These are phyloP conservation scores for Golovinomyces cichoracearum DNA, from an alignment of 2,329 filamentous ascomycete genomes.

Conservation along the genomic window DNA sequence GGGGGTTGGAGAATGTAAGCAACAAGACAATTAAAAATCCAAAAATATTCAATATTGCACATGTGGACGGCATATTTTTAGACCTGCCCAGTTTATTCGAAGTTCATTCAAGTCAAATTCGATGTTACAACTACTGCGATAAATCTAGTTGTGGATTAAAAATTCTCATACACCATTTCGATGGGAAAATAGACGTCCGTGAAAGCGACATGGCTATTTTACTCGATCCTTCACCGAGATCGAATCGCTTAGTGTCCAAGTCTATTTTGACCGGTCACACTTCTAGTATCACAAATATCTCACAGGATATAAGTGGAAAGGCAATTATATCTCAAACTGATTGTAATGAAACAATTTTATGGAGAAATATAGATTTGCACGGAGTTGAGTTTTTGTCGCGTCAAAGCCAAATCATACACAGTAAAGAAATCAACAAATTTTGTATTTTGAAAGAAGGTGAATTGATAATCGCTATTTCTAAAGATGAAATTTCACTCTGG, in stretches of 20 bases:
- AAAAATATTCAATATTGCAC: conserved; percentile 64
- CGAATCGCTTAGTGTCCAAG: conserved; percentile 32
- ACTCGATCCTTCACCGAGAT: conserved; percentile 43
- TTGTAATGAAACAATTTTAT: conserved; percentile 56
- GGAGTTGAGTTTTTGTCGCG: conserved; percentile 30
- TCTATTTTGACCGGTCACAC: conserved; percentile 67
- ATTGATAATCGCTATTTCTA: conserved; percentile 57
- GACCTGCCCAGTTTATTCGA: conserved; percentile 12
- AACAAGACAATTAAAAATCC: conserved; percentile 37
- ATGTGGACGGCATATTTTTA: conserved; percentile 35
- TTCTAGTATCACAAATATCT: conserved; percentile 55
- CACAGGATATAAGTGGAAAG: conserved; percentile 57
- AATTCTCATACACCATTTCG: conserved; percentile 59
- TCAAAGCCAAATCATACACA: conserved; percentile 40
- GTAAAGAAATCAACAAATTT: conserved; percentile 53
- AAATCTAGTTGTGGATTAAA: conserved; percentile 36
- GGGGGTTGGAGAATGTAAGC: conserved; percentile 71
- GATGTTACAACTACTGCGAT: conserved; percentile 49
- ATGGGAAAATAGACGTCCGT: conserved; percentile 62
- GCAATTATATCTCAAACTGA: conserved; percentile 60
- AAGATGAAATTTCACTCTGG: conserved; percentile 49
- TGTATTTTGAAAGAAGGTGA: conserved; percentile 51
- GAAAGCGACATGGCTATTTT: conserved; percentile 53
- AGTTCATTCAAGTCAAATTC: conserved; percentile 25
- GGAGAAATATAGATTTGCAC: conserved; percentile 37